Conservation (phyloP, 768 basidiomycete species). For the Pisolithus albus region DNA sequence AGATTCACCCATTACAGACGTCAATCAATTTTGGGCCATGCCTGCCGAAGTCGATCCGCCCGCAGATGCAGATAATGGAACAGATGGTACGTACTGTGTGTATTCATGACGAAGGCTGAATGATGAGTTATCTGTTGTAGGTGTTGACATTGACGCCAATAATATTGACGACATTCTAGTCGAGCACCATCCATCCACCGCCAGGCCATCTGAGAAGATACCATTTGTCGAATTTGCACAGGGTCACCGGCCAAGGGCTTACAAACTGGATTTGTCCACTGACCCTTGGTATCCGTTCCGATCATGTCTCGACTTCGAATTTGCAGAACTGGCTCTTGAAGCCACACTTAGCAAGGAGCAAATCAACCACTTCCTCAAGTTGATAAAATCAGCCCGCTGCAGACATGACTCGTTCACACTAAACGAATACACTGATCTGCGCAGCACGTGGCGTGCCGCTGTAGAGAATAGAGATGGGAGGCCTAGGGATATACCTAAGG, state of each 20-base stretch:
- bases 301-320: conserved; percentile 24
- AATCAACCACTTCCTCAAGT: conserved; percentile 12
- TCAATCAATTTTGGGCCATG: too few species aligned
- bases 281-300: conserved; percentile 28
- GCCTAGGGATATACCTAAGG: conserved; percentile 31
- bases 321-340: conserved; percentile 21
- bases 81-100: background rate
- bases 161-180: too few species aligned
- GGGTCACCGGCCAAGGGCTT: background rate
- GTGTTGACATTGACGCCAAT: too few species aligned
- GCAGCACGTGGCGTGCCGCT: conserved; percentile 15
- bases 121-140: too few species aligned
- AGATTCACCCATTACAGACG: too few species aligned
- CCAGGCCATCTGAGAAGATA: too few species aligned
- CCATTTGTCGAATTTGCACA: too few species aligned
- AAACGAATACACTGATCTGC: conserved; percentile 12
- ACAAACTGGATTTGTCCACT: conserved; percentile 2
- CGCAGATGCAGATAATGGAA: background rate
- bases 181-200: too few species aligned
- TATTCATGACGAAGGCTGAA: background rate
- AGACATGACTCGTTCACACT: conserved; percentile 12
- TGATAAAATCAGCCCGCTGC: conserved; percentile 5
- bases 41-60: too few species aligned
- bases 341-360: conserved; percentile 14
- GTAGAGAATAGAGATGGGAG: conserved; percentile 14